phyloP scores from a whole-genome alignment of 768 basidiomycete species.

The Podaxis rugospora region DNA sequence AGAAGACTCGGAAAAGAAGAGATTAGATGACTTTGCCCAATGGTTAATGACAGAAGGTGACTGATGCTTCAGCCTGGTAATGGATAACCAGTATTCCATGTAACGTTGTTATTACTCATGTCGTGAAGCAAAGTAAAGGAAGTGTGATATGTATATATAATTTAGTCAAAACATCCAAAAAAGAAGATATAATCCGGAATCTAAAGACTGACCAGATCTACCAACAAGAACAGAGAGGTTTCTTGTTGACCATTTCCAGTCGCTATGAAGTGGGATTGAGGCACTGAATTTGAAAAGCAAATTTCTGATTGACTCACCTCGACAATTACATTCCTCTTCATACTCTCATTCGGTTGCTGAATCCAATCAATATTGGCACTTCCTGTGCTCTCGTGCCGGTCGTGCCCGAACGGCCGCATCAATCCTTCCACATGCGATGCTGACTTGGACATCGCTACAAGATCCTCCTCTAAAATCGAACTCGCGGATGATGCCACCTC shows the following conservation, averaged over 20 bases:
- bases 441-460: conserved; percentile 72
- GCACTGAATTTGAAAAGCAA: neutral
- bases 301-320: conserved; percentile 53
- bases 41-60: conserved; percentile 87
- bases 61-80: conserved; percentile 22
- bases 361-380: conserved; percentile 41
- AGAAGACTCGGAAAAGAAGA: conserved; percentile 75
- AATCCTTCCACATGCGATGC: conserved; percentile 62
- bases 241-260: conserved; percentile 65
- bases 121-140: neutral
- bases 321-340: conserved; percentile 59
- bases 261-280: conserved; percentile 39
- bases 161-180: conserved; percentile 17
- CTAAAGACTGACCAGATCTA: conserved; percentile 22
- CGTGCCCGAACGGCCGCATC: conserved; percentile 3
- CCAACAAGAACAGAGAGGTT: conserved; percentile 73
- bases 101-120: conserved; percentile 7
- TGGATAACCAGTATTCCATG: neutral
- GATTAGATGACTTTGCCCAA: conserved; percentile 82
- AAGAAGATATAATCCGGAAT: conserved; percentile 11
- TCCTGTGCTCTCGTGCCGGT: neutral
- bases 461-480: conserved; percentile 65
- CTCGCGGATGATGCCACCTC: conserved; percentile 50
- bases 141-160: conserved; percentile 14
- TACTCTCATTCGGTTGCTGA: conserved; percentile 31